Conservation (phyloP, 2,329 filamentous ascomycete species). For the Arthroderma sp. region DNA sequence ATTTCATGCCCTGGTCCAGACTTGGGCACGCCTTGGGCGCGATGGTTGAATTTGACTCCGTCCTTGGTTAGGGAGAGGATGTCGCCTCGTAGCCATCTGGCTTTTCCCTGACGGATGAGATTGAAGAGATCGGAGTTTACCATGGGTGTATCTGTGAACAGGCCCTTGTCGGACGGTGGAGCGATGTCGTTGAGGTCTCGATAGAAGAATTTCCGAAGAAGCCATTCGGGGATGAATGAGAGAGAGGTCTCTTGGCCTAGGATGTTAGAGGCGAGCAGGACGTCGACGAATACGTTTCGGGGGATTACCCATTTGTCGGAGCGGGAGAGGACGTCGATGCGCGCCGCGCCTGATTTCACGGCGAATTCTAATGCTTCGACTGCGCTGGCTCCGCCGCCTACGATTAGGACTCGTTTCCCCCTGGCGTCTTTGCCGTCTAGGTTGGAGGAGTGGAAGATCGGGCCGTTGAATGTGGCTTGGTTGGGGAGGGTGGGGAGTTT, state of each 20-base stretch:
- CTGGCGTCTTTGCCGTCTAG: conserved; percentile 60
- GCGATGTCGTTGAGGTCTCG: conserved; percentile 63
- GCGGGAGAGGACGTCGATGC: conserved; percentile 60
- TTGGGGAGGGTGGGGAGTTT: conserved; percentile 59
- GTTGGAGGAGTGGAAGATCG: conserved; percentile 61
- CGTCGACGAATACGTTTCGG: conserved; percentile 60
- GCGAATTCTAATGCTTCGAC: conserved; percentile 76
- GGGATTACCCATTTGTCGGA: conserved; percentile 84
- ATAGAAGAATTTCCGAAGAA: conserved; percentile 70
- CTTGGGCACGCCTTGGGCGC: conserved; percentile 58
- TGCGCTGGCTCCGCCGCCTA: conserved; percentile 68
- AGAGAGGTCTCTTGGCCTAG: conserved; percentile 63
- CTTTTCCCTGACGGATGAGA: conserved; percentile 56
- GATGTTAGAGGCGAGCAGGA: conserved; percentile 62
- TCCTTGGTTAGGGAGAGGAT: conserved; percentile 51
- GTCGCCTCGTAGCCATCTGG: conserved; percentile 70
- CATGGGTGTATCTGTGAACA: conserved; percentile 81
- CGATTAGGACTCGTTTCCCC: conserved; percentile 61
- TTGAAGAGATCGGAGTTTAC: conserved; percentile 71
- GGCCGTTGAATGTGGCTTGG: conserved; percentile 58
- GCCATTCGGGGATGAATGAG: conserved; percentile 63
- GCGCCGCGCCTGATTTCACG: conserved; percentile 48
- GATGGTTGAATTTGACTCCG: conserved; percentile 58
- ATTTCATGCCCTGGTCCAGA: conserved; percentile 57
- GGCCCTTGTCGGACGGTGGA: conserved; percentile 48